Percentiles rank a stretch among this genome's conserved stretches.
phyloP scores from a whole-genome alignment of 805 yeast species.

The Kuraishia capsulata region DNA sequence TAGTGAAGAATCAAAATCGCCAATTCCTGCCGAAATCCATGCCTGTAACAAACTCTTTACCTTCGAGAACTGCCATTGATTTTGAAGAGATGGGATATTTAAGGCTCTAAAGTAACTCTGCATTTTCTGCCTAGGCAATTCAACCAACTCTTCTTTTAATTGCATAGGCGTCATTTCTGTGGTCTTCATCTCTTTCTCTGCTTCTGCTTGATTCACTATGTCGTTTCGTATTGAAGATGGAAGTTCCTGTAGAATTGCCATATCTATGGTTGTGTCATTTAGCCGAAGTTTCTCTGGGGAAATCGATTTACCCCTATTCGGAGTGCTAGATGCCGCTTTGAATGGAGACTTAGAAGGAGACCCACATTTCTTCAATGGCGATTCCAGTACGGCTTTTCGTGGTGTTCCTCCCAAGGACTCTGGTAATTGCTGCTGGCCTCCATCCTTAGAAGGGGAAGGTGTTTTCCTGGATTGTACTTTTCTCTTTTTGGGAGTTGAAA shows the following conservation, averaged over 20 bases:
- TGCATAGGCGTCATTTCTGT: background rate
- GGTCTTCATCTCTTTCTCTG: background rate
- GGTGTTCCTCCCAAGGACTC: background rate
- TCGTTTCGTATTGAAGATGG: background rate
- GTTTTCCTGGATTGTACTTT: background rate
- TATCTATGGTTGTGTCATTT: background rate
- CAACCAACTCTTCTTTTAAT: background rate
- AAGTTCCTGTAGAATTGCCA: background rate
- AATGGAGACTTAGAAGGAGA: too few species aligned
- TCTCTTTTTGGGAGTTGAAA: background rate
- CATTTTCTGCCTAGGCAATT: background rate
- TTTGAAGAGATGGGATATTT: background rate
- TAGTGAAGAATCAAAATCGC: background rate
- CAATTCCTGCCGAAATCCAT: background rate
- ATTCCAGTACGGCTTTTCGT: too few species aligned
- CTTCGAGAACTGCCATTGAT: background rate
- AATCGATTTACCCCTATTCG: background rate
- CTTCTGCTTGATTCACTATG: background rate
- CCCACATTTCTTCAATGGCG: slow-evolving; percentile 12
- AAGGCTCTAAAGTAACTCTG: background rate
- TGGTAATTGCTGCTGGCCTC: slow-evolving; percentile 5
- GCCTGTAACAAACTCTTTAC: background rate
- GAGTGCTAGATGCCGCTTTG: background rate
- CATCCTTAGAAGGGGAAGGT: background rate
- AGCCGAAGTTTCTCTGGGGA: slow-evolving; percentile 1